A percentile compares a stretch with the other conserved stretches of the same genome.
These are phyloP conservation scores for Stephanocyclus meneghinianus DNA, from an alignment of 352 stramenopile genomes.

Conservation along the genomic window DNA sequence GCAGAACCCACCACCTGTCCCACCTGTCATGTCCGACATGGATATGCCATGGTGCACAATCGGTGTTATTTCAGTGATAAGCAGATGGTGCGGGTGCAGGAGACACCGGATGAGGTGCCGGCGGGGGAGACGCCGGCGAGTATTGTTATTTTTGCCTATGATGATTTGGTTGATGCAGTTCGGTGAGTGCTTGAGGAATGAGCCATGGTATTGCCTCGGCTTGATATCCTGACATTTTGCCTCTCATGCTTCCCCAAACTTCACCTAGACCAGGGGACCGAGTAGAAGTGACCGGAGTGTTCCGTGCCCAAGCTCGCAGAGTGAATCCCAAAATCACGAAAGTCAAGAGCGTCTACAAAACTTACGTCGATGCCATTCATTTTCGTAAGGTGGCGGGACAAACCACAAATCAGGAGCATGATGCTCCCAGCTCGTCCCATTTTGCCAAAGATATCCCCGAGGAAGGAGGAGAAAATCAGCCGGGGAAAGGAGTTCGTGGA, in stretches of 20 bases:
- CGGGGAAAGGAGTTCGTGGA: constrained; percentile 22
- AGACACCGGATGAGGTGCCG: constrained; percentile 96
- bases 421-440: constrained; percentile 26
- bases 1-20: constrained; percentile 88
- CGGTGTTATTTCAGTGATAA: constrained; percentile 97
- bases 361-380: constrained; percentile 98
- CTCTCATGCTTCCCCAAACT: too few relatives aligned
- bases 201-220: background rate
- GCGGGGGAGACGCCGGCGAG: constrained; percentile 98
- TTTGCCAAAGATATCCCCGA: constrained; percentile 23
- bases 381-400: constrained; percentile 87
- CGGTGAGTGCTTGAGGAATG: constrained; percentile 46
- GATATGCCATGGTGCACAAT: constrained; percentile 97
- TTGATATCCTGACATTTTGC: too few relatives aligned
- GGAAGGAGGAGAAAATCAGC: constrained; percentile 8
- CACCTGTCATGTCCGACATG: constrained; percentile 87
- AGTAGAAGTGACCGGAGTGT: constrained; percentile 94
- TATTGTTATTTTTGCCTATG: constrained; percentile 96
- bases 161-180: constrained; percentile 96
- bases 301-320: constrained; percentile 92
- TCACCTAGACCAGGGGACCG: constrained; percentile 88
- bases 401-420: constrained; percentile 19
- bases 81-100: constrained; percentile 97
- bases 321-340: constrained; percentile 92
- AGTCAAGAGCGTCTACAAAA: constrained; percentile 96